Evolutionary conservation across 805 yeast species (phyloP), one percentile per base, ranked within the genome.

Genomic region (Saccharomycopsis sp.): DNA sequence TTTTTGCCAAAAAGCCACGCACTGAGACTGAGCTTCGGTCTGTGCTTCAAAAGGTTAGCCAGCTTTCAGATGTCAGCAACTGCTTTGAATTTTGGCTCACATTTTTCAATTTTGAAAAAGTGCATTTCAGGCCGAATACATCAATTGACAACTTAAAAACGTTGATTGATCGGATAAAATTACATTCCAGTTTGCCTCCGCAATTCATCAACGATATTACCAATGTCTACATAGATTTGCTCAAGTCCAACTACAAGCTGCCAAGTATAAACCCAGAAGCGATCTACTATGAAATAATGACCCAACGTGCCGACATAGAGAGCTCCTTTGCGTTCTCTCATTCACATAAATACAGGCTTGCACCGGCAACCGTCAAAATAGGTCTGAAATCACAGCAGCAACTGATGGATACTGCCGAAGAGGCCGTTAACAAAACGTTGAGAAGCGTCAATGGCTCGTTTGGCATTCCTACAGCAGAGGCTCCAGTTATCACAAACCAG

Each of bases 11-110:
- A 12, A 7, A 18, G 48, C 18, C 18, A n/a, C 48, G 16, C 20
- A 44, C 18, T 7, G 48, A 18, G 21, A 44, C 20, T 20, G 21
- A 44, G 21, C 48, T 44, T 18, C 48, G 48, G 16, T 44, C 48
- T 12, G 48, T 16, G 4, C 16, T 44, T 12, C 21, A n/a, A 5
- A 18, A n/a, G 12, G 21, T 44, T 12, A 18, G 21, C 21, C 34
- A 20, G 18, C 24, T 54, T 9, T 63, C 64, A 4, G 53, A 61
- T 9, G 64, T 84, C 14, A 69, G 69, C 50, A 64, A 70, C 3
- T 78, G 82, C 1, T 68, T 69, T 3, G 64, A 74, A 20, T 87
- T 83, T 63, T 86, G 91, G 91, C 65, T 69, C 9, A 75, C 77
- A 46, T 44, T 12, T 44, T 44, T 44, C 48, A 44, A 44, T 44